A percentile compares a stretch with the other conserved stretches of the same genome.
Evolutionary conservation across 148 eudicot genomes (phyloP).

Genomic region (Vaccinium corymbosum): DNA sequence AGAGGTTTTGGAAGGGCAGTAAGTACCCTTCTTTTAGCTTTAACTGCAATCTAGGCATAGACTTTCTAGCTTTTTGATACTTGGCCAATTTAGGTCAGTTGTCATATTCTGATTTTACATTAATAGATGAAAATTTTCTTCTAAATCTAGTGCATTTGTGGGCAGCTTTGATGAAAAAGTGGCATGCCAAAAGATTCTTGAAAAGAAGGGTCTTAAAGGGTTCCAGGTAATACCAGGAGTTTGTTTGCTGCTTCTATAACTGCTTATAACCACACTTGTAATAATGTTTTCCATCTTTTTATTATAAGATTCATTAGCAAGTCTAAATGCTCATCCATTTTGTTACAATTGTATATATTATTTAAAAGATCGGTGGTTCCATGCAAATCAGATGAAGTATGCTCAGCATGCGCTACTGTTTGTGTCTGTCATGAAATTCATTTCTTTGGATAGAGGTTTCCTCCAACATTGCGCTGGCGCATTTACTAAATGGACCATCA

Average conservation of each 20-base stretch:
- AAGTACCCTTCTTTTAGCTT: slow-evolving; percentile 24
- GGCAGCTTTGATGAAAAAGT: slow-evolving; percentile 83
- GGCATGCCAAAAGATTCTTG: slow-evolving; percentile 74
- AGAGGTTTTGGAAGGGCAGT: slow-evolving; percentile 66
- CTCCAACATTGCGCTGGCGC: neutral
- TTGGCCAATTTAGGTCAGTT: neutral
- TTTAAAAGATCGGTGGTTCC: neutral
- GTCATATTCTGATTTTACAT: neutral
- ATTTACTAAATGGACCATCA: slow-evolving; percentile 6
- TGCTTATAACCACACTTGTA: neutral
- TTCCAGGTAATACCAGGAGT: slow-evolving; percentile 56
- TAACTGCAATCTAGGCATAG: neutral
- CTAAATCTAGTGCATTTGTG: slow-evolving; percentile 17
- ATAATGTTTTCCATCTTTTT: too few species aligned
- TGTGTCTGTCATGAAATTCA: slow-evolving; percentile 1
- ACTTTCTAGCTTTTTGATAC: neutral
- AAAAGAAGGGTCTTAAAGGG: slow-evolving; percentile 79
- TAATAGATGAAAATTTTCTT: neutral
- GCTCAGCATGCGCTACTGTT: slow-evolving; percentile 7
- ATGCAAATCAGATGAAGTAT: slow-evolving; percentile 19
- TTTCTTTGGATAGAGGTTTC: neutral
- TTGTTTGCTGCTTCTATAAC: slow-evolving; percentile 7
- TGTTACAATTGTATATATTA: neutral
- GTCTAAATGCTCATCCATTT: neutral
- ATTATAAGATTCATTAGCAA: neutral